phyloP scores from a whole-genome alignment of 2,329 filamentous ascomycete species.

The Xylaria sp. region DNA sequence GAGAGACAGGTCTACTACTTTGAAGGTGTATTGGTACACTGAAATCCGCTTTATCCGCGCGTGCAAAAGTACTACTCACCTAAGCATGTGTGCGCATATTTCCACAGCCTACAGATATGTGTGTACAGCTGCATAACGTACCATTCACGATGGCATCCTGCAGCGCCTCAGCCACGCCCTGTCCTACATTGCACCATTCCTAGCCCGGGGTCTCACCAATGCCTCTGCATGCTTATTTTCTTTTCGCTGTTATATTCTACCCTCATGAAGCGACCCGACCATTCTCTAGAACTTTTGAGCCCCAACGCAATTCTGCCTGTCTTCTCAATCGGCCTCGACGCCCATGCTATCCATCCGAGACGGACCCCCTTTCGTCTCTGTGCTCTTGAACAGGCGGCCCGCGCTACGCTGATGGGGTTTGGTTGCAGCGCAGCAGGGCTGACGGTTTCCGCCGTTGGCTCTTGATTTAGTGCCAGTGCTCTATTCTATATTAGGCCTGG shows the following conservation, averaged over 20 bases:
- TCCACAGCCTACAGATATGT: no score
- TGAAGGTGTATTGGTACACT: neutral
- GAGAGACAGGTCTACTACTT: neutral
- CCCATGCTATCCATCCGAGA: neutral
- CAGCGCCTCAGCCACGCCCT: slow-evolving; percentile 3
- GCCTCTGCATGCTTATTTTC: neutral
- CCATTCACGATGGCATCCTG: slow-evolving; percentile 1
- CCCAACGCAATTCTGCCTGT: neutral
- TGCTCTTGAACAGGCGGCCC: no score
- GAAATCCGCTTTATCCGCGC: neutral
- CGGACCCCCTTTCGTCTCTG: slow-evolving; percentile 5
- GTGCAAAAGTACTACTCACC: neutral
- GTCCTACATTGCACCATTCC: slow-evolving; percentile 7
- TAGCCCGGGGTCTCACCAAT: neutral
- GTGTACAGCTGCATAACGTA: neutral
- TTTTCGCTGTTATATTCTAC: neutral
- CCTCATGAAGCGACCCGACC: neutral
- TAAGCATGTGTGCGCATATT: neutral
- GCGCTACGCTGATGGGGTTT: neutral
- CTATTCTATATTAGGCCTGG: neutral
- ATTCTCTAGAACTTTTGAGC: neutral
- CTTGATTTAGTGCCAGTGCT: neutral
- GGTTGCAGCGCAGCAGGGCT: slow-evolving; percentile 18
- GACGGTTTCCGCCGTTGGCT: neutral
- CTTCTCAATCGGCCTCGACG: neutral